Conservation (phyloP, 148 eudicot species). For the Camellia granthamiana region DNA sequence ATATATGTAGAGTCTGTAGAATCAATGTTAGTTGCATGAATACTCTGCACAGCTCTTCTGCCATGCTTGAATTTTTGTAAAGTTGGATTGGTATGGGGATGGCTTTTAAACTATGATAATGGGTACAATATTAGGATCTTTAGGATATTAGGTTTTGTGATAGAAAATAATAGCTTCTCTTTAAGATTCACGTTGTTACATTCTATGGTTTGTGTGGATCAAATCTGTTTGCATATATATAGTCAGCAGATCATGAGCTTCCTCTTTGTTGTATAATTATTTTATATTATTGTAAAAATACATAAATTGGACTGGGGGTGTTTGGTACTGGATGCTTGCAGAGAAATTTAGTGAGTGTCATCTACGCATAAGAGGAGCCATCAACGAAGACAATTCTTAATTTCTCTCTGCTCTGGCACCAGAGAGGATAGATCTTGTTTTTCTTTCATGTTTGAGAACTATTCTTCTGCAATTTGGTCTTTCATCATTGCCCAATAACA, state of each 20-base stretch:
- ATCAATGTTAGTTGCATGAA: background rate
- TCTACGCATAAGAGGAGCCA: background rate
- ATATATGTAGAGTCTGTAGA: background rate
- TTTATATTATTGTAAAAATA: background rate
- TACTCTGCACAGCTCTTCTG: background rate
- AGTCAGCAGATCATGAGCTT: background rate
- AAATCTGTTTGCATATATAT: too few relatives aligned
- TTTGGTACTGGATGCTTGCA: background rate
- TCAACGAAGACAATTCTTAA: background rate
- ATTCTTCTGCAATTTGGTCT: background rate
- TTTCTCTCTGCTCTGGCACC: background rate
- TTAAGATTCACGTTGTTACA: background rate
- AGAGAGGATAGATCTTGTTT: too few relatives aligned
- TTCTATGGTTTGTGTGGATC: background rate
- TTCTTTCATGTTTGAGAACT: too few relatives aligned
- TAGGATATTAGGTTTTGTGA: background rate
- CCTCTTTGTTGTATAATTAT: background rate
- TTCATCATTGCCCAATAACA: background rate
- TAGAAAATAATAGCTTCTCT: too few relatives aligned
- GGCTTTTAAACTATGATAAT: background rate
- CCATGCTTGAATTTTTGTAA: background rate
- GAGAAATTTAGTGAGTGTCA: background rate
- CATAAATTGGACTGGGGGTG: background rate
- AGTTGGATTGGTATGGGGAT: background rate
- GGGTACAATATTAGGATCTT: background rate